These are phyloP conservation scores for Russula vinacea DNA, from an alignment of 768 basidiomycete genomes.

Conservation along the genomic window DNA sequence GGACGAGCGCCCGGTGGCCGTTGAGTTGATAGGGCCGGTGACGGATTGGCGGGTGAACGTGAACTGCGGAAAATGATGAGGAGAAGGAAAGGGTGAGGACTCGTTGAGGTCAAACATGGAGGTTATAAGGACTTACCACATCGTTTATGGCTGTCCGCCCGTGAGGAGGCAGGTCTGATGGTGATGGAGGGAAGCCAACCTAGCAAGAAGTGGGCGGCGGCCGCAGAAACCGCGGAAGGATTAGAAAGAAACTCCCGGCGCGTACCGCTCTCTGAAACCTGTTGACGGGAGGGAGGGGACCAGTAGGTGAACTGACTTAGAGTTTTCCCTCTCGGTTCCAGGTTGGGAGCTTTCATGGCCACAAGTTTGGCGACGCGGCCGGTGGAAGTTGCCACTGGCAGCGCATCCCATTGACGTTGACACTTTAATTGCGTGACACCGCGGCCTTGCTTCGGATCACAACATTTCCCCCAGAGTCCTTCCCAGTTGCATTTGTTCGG, in stretches of 20 bases:
- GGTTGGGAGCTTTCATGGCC: conserved; percentile 17
- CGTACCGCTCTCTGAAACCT: conserved; percentile 25
- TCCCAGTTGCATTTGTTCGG: conserved; percentile 21
- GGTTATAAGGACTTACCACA: conserved; percentile 31
- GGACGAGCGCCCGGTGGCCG: conserved; percentile 19
- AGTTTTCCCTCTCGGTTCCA: conserved; percentile 17
- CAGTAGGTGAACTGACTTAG: conserved; percentile 17
- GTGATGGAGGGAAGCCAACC: conserved; percentile 29
- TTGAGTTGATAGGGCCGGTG: conserved; percentile 22
- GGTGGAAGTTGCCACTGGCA: conserved; percentile 16
- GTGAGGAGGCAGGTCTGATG: conserved; percentile 25
- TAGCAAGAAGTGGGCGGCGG: conserved; percentile 21
- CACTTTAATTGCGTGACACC: conserved; percentile 21
- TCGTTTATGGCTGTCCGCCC: conserved; percentile 25
- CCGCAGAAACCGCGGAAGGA: conserved; percentile 29
- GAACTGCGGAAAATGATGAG: conserved; percentile 21
- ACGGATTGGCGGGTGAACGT: conserved; percentile 19
- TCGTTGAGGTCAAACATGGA: conserved; percentile 15
- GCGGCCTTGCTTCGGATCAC: conserved; percentile 27
- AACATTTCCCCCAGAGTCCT: conserved; percentile 21
- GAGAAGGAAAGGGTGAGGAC: conserved; percentile 19
- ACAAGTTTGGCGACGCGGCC: conserved; percentile 20
- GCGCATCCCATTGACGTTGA: conserved; percentile 10
- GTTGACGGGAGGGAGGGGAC: neutral
- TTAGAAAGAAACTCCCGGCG: conserved; percentile 27